Percentiles rank a stretch among this genome's conserved stretches.
Evolutionary conservation across 2,329 filamentous ascomycete species (phyloP).

Genomic region (Beauveria pseudobassiana): DNA sequence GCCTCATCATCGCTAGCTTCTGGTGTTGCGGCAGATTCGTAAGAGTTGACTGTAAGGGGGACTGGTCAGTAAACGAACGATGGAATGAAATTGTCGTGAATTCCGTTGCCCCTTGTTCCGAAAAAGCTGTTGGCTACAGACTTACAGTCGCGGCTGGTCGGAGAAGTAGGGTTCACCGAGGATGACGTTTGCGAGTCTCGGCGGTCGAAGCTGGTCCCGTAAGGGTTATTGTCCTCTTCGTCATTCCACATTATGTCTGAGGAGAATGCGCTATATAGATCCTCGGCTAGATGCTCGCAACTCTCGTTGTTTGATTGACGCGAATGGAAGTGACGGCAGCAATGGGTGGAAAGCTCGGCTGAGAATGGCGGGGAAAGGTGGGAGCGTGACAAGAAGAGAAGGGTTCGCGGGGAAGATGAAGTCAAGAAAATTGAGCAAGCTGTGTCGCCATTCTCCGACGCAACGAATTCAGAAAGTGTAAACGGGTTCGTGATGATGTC

Average conservation of each 20-base stretch:
- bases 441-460: conserved; percentile 9
- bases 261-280: conserved; percentile 8
- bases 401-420: not conserved
- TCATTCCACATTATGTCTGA: conserved; percentile 81
- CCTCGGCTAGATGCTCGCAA: conserved; percentile 13
- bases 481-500: not conserved
- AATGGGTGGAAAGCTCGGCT: conserved; percentile 3
- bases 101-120: not conserved
- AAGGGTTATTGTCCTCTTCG: conserved; percentile 89
- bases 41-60: conserved; percentile 28
- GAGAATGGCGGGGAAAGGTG: conserved; percentile 11
- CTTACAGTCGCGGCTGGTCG: conserved; percentile 51
- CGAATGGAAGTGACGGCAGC: not conserved
- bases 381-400: not conserved
- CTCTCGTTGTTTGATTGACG: not conserved
- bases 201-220: conserved; percentile 82
- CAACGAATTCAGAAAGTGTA: not conserved
- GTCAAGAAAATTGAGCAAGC: not conserved
- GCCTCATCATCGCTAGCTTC: conserved; percentile 62
- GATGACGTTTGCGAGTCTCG: conserved; percentile 72
- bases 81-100: too few species aligned
- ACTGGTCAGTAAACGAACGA: not conserved
- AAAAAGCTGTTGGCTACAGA: conserved; percentile 13
- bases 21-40: conserved; percentile 61
- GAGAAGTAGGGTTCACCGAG: conserved; percentile 56